Evolutionary conservation across 352 stramenopile species (phyloP).

Genomic region (Elongisporangium undulatum): DNA sequence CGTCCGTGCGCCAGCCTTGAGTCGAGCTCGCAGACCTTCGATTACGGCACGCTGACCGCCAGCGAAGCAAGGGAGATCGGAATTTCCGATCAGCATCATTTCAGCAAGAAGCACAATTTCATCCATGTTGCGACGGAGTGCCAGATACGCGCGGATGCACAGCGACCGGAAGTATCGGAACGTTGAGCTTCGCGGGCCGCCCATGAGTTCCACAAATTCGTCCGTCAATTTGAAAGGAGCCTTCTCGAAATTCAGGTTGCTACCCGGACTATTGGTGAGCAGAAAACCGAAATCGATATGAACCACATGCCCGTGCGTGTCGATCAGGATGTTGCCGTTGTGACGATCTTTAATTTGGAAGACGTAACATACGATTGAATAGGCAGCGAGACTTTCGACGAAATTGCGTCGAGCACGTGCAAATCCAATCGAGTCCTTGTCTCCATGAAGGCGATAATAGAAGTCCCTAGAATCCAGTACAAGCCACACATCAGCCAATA

Average conservation of each 20-base stretch:
- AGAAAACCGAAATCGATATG: conserved; percentile 99
- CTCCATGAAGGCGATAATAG: conserved; percentile 90
- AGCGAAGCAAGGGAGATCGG: conserved; percentile 77
- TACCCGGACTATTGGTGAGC: conserved; percentile 92
- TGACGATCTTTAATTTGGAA: conserved; percentile 99
- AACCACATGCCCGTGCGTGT: conserved; percentile 95
- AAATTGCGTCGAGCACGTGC: conserved; percentile 86
- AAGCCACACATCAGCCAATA: conserved; percentile 19
- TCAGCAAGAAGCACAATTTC: conserved; percentile 95
- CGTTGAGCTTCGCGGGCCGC: conserved; percentile 85
- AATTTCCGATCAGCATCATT: conserved; percentile 93
- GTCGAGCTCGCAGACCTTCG: conserved; percentile 63
- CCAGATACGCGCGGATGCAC: conserved; percentile 94
- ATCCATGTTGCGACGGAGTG: conserved; percentile 91
- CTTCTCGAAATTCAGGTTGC: conserved; percentile 95
- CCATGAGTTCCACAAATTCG: conserved; percentile 96
- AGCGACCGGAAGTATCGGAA: conserved; percentile 96
- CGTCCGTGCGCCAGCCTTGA: conserved; percentile 78
- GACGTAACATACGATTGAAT: conserved; percentile 98
- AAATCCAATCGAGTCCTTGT: conserved; percentile 67
- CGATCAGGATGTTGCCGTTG: conserved; percentile 99
- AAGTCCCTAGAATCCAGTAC: conserved; percentile 87
- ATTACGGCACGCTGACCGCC: conserved; percentile 79
- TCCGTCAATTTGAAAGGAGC: conserved; percentile 97
- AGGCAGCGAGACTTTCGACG: conserved; percentile 92